Base-by-base conservation (phyloP, 257 asterid genomes). In the Przewalskia tangutica region DNA sequence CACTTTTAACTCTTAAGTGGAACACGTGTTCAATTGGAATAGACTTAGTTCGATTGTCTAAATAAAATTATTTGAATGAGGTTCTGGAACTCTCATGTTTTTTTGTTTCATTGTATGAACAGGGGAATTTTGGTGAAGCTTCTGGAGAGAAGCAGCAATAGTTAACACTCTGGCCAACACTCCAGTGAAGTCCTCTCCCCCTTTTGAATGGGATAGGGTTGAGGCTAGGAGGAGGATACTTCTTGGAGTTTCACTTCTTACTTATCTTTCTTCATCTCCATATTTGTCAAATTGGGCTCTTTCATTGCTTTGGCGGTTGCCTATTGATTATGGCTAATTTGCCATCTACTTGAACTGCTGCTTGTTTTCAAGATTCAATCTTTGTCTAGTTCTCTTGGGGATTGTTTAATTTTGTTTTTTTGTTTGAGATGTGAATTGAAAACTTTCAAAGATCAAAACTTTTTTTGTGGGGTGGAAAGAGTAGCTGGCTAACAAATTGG, bases 251-350 rank as follows among this genome's bases (percentile, higher is more conserved):
- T 87, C 88, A 53, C 51, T 84, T 9, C 71, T 85, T 63, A 60
- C 67, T 23, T 81, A 77, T 77, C 70, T 18, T 84, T 54, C 78
- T 88, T 65, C 82, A 36, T 85, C 85, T 82, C 83, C 83, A 63
- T 73, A 73, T 81, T 82, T 84, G 64, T 81, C 83, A 77, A 83
- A 82, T 81, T 83, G 88, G 88, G 82, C 66, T 73, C 86, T 73
- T 10, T 89, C 90, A 67, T 83, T 88, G 88, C 84, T 91, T 84
- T 84, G 87, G 93, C 84, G 84, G 81, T 80, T 91, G 67, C 95
- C 94, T 8, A 87, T 90, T 83, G 97, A 91, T 88, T 90, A 89
- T 77, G 94, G 93, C 90, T 91, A 87, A 90, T 81, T 55, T 83
- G 38, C 4, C 81, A 6, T 79, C 50, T 20, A 7, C 42, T 51